Percentiles rank a stretch among this genome's conserved stretches.
Evolutionary conservation across 169 alveolate genomes (phyloP).

Genomic region (Plasmodium fragile): DNA sequence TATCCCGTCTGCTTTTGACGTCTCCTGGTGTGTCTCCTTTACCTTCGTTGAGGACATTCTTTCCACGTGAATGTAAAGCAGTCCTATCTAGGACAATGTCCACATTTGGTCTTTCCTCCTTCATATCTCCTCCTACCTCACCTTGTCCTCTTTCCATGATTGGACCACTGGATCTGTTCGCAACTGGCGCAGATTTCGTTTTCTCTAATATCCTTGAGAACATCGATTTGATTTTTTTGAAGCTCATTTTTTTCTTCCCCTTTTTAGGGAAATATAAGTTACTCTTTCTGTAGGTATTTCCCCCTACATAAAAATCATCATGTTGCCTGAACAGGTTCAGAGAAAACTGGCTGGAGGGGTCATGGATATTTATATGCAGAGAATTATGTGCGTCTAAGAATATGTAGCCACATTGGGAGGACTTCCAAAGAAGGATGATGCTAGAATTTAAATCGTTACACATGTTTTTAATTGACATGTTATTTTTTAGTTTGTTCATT

Average conservation of each 20-base stretch:
- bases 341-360: slow-evolving; percentile 14
- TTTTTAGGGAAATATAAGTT: neutral
- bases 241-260: slow-evolving; percentile 2
- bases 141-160: neutral
- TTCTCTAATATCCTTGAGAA: slow-evolving; percentile 25
- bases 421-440: slow-evolving; percentile 39
- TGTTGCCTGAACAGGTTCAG: slow-evolving; percentile 15
- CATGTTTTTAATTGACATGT: slow-evolving; percentile 7
- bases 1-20: neutral
- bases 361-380: slow-evolving; percentile 30
- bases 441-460: slow-evolving; percentile 10
- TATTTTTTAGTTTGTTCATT: neutral
- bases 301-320: neutral
- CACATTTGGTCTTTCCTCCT: neutral
- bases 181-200: neutral
- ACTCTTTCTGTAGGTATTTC: neutral
- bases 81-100: neutral
- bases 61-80: neutral
- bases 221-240: slow-evolving; percentile 32
- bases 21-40: neutral
- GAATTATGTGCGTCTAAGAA: slow-evolving; percentile 19
- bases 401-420: slow-evolving; percentile 43
- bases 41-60: neutral
- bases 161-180: neutral
- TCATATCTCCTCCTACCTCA: neutral